Evolutionary conservation across 2,329 filamentous ascomycete genomes (phyloP).

Genomic region (Fonsecaea pedrosoi): DNA sequence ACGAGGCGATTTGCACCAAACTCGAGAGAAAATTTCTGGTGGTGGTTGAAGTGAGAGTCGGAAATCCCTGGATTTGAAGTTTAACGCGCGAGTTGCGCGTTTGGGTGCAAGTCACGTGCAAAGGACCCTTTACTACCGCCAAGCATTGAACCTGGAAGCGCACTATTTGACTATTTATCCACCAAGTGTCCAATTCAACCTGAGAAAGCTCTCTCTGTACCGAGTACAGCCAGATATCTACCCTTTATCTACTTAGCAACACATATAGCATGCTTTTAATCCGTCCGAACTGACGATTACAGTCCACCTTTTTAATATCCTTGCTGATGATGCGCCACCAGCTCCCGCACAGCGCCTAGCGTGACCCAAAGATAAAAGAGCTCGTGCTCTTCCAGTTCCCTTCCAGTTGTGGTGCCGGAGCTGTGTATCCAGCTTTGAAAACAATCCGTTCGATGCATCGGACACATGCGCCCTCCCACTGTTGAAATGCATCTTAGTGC

Average conservation of each 20-base stretch:
- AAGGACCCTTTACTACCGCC: not conserved
- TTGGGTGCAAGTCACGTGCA: not conserved
- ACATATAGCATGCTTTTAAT: not conserved
- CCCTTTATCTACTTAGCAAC: not conserved
- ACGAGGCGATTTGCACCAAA: not conserved
- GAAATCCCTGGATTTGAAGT: not conserved
- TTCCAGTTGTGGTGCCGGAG: not conserved
- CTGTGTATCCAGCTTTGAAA: not conserved
- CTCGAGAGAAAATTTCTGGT: not conserved
- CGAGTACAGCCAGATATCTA: not conserved
- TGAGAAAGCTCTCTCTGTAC: not conserved
- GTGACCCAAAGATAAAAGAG: not conserved
- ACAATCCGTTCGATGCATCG: not conserved
- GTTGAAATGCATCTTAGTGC: not conserved
- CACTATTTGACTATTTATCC: not conserved
- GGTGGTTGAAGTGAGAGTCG: not conserved
- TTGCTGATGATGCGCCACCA: not conserved
- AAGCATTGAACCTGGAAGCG: not conserved
- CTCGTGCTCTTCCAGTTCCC: not conserved
- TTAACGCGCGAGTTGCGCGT: not conserved
- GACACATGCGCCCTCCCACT: not conserved
- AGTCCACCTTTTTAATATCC: not conserved
- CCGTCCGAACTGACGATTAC: not conserved
- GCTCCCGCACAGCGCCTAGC: not conserved
- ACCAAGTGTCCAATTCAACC: too few relatives aligned